Conservation (phyloP, 2,329 filamentous ascomycete species). For the Samsoniella hepiali region DNA sequence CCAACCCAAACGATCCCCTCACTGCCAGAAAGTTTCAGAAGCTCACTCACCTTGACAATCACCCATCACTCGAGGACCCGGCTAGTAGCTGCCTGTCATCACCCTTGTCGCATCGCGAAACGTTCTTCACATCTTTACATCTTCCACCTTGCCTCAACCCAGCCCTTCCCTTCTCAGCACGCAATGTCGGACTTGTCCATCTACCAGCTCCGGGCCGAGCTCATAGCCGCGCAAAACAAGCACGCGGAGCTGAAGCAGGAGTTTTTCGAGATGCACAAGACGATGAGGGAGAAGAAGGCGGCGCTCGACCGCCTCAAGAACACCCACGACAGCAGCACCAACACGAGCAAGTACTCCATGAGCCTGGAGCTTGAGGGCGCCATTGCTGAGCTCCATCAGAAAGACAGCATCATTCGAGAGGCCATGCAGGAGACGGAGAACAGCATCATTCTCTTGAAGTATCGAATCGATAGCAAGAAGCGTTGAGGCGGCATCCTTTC, state of each 20-base stretch:
- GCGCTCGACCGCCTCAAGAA: constrained; percentile 6
- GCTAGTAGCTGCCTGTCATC: background rate
- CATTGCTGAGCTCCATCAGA: constrained; percentile 6
- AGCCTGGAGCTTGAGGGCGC: constrained; percentile 1
- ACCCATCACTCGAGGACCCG: background rate
- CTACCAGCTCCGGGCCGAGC: background rate
- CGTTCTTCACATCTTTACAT: background rate
- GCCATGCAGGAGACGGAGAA: background rate
- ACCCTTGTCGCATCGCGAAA: background rate
- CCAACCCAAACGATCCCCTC: background rate
- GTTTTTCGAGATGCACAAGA: background rate
- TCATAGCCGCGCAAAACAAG: background rate
- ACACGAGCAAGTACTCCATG: constrained; percentile 1
- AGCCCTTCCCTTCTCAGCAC: too few relatives aligned
- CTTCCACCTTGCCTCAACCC: background rate
- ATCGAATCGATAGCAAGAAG: constrained; percentile 1
- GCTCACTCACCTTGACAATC: background rate
- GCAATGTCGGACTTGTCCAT: background rate
- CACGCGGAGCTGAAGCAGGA: constrained; percentile 3
- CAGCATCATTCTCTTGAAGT: constrained; percentile 7
- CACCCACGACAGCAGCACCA: background rate
- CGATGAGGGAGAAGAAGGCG: background rate
- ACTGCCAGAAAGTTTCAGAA: too few relatives aligned
- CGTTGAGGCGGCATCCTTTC: background rate
- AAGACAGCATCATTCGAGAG: background rate